A percentile compares a stretch with the other conserved stretches of the same genome.
phyloP scores from a whole-genome alignment of 208 protist species.

The Eutreptiella sp. region DNA sequence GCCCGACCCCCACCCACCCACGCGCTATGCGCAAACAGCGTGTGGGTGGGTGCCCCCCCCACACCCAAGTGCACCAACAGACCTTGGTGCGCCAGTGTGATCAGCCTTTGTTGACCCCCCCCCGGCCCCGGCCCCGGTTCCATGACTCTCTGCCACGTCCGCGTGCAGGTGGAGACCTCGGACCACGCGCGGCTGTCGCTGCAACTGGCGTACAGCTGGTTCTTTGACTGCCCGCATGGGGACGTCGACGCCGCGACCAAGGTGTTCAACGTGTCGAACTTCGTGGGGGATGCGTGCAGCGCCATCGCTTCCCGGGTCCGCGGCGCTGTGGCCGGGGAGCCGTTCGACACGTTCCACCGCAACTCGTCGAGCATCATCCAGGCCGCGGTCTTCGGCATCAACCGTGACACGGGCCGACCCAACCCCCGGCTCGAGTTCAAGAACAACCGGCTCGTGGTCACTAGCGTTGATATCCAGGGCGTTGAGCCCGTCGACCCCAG shows the following conservation, averaged over 20 bases:
- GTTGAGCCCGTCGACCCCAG: constrained; percentile 87
- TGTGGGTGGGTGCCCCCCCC: too few species aligned
- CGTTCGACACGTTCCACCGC: constrained; percentile 80
- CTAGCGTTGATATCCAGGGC: constrained; percentile 86
- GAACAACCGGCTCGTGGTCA: constrained; percentile 84
- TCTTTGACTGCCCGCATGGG: constrained; percentile 62
- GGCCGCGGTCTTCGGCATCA: constrained; percentile 67
- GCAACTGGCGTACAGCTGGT: constrained; percentile 77
- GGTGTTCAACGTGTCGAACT: constrained; percentile 72
- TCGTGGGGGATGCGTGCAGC: constrained; percentile 69
- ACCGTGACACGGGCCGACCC: constrained; percentile 46
- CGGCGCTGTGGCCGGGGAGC: constrained; percentile 56
- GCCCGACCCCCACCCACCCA: too few species aligned
- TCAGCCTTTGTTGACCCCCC: too few species aligned
- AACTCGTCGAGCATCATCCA: constrained; percentile 52
- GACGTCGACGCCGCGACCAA: constrained; percentile 46
- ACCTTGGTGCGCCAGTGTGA: too few species aligned
- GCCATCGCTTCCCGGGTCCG: constrained; percentile 73
- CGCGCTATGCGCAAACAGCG: too few species aligned
- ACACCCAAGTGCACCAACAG: too few species aligned
- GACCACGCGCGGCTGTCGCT: constrained; percentile 74
- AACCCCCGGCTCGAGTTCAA: constrained; percentile 65
- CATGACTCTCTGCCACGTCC: constrained; percentile 20
- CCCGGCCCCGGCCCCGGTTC: constrained; percentile 15
- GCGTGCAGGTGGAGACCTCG: constrained; percentile 56